Percentiles rank a stretch among this genome's conserved stretches.
Evolutionary conservation across 495 filamentous ascomycete species (phyloP).

Genomic region (Penicillium simplicissimum): DNA sequence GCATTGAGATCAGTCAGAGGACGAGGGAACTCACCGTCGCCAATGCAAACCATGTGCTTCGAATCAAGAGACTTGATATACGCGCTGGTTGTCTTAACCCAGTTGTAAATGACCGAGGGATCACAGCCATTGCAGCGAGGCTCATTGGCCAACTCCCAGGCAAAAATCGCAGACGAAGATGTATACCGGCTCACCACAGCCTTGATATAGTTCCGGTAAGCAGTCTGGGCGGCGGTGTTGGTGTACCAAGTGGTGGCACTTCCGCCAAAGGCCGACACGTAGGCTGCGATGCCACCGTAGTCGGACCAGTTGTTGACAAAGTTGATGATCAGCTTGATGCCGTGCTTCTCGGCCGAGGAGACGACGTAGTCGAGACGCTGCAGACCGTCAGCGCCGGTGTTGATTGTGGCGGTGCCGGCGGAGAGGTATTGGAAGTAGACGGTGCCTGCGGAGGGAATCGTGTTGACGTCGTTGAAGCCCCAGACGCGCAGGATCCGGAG

Average conservation of each 20-base stretch:
- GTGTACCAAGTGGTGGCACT: conserved; percentile 58
- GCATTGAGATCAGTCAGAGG: neutral
- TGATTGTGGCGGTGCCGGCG: conserved; percentile 57
- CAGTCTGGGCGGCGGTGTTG: conserved; percentile 51
- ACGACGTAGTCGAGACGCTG: conserved; percentile 69
- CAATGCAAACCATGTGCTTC: conserved; percentile 67
- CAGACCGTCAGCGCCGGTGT: conserved; percentile 65
- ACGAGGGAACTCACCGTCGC: conserved; percentile 43
- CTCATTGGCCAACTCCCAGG: conserved; percentile 75
- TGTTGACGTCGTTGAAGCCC: conserved; percentile 69
- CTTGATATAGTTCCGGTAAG: conserved; percentile 64
- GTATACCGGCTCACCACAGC: conserved; percentile 62
- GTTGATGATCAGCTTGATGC: conserved; percentile 61
- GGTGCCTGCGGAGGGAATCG: conserved; percentile 44
- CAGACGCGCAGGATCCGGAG: conserved; percentile 70
- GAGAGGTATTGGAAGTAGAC: conserved; percentile 63
- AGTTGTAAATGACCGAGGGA: conserved; percentile 58
- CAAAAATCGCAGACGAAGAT: conserved; percentile 59
- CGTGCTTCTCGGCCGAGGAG: conserved; percentile 54
- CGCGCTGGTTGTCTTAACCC: conserved; percentile 58
- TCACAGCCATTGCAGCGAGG: conserved; percentile 64
- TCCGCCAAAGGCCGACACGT: conserved; percentile 63
- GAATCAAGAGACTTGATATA: conserved; percentile 67
- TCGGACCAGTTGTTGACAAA: conserved; percentile 62
- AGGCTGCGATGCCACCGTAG: conserved; percentile 67